Evolutionary conservation across 257 asterid genomes (phyloP).

Genomic region (Oldenlandia corymbosa): DNA sequence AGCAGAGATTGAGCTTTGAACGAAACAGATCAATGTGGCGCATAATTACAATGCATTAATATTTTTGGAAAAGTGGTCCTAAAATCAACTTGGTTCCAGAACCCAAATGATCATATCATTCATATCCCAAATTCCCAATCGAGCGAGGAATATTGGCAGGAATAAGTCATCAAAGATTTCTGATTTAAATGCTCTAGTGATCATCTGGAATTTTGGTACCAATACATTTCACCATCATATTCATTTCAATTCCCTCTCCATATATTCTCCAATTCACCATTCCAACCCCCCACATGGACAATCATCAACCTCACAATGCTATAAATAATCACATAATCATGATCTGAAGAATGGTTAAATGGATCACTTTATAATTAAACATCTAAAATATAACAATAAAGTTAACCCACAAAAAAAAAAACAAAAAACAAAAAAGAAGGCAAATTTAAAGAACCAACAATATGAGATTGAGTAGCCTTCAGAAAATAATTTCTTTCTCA

Average conservation of each 20-base stretch:
- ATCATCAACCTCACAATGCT: slow-evolving; percentile 21
- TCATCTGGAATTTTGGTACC: slow-evolving; percentile 25
- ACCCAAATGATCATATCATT: slow-evolving; percentile 21
- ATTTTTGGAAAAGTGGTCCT: slow-evolving; percentile 26
- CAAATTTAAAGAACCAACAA: too few relatives aligned
- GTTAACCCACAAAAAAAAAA: neutral
- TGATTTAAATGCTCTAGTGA: slow-evolving; percentile 19
- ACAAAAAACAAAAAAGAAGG: slow-evolving; percentile 1
- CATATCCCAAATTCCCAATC: too few relatives aligned
- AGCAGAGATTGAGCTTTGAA: slow-evolving; percentile 2
- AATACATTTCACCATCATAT: slow-evolving; percentile 25
- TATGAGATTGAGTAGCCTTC: too few relatives aligned
- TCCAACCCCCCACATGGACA: slow-evolving; percentile 19
- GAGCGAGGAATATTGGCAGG: slow-evolving; percentile 21
- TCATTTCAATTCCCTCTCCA: slow-evolving; percentile 4
- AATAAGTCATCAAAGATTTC: slow-evolving; percentile 6
- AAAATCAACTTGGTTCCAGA: slow-evolving; percentile 26
- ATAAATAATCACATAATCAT: too few relatives aligned
- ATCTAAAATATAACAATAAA: too few relatives aligned
- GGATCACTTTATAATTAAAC: too few relatives aligned
- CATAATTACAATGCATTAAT: slow-evolving; percentile 6
- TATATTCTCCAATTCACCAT: slow-evolving; percentile 12
- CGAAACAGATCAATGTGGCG: neutral
- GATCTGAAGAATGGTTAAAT: too few relatives aligned
- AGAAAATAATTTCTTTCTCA: too few relatives aligned